Evolutionary conservation across 768 basidiomycete species (phyloP).

Genomic region (Sarcodon aspratus): DNA sequence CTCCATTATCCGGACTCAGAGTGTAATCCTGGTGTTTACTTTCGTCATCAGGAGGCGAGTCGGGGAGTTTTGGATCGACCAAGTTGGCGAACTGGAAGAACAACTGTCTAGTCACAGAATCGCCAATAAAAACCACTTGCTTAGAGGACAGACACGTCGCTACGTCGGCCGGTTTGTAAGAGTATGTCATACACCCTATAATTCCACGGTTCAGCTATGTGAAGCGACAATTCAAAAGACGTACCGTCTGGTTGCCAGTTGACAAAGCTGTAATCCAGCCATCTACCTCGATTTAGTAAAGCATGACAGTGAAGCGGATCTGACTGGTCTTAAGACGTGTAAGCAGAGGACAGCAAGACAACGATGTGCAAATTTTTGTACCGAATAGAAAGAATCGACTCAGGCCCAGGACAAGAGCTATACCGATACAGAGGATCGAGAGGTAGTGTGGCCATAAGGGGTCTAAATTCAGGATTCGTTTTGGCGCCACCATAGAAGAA

Average conservation of each 20-base stretch:
- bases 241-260: constrained; percentile 88
- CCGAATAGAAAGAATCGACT: constrained; percentile 24
- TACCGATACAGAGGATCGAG: constrained; percentile 23
- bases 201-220: background rate
- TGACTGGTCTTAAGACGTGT: constrained; percentile 37
- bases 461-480: constrained; percentile 5
- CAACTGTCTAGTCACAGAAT: constrained; percentile 70
- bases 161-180: constrained; percentile 46
- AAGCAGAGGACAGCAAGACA: background rate
- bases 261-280: constrained; percentile 54
- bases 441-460: constrained; percentile 42
- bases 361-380: background rate
- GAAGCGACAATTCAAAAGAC: constrained; percentile 11
- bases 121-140: constrained; percentile 70
- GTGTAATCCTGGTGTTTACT: constrained; percentile 61
- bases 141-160: constrained; percentile 43
- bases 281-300: constrained; percentile 60
- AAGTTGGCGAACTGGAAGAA: constrained; percentile 65
- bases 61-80: constrained; percentile 47
- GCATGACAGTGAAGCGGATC: constrained; percentile 70
- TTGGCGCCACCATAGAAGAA: background rate
- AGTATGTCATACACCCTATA: constrained; percentile 71
- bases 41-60: constrained; percentile 37
- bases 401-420: constrained; percentile 33
- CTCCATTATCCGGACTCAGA: constrained; percentile 31